These are phyloP conservation scores for Lasiodiplodia hormozganensis DNA, from an alignment of 2,329 filamentous ascomycete genomes.

Conservation along the genomic window DNA sequence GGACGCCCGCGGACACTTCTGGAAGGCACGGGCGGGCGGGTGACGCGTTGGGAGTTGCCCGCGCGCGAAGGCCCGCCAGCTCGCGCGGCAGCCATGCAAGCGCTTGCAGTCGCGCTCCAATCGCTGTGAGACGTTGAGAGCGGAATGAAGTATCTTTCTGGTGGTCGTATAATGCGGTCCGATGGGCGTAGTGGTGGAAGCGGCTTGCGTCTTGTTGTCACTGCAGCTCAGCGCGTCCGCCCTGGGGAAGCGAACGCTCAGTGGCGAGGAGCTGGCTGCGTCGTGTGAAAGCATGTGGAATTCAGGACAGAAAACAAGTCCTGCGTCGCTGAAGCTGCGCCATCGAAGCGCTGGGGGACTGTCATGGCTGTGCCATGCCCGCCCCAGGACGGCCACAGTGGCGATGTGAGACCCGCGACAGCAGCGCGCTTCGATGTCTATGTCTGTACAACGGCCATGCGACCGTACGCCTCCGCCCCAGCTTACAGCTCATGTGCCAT, in stretches of 20 bases:
- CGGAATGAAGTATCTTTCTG: background rate
- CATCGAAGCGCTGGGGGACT: too few relatives aligned
- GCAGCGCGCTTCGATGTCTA: too few relatives aligned
- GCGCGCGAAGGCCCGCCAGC: too few relatives aligned
- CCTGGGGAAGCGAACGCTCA: too few relatives aligned
- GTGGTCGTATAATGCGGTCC: background rate
- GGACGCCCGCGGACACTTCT: background rate
- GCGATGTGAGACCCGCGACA: too few relatives aligned
- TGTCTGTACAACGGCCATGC: too few relatives aligned
- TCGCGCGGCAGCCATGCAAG: too few relatives aligned
- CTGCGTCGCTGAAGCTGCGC: background rate
- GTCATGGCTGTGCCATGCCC: too few relatives aligned
- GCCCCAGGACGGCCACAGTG: too few relatives aligned
- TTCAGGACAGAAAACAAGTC: background rate
- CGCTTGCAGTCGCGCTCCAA: too few relatives aligned
- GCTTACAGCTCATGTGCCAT: too few relatives aligned
- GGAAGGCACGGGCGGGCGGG: background rate
- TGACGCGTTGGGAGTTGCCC: too few relatives aligned
- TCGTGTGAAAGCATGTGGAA: background rate
- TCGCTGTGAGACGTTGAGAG: background rate
- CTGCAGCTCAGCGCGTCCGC: background rate
- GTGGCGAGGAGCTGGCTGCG: background rate
- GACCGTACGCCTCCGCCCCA: rapidly evolving
- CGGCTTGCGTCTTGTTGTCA: background rate
- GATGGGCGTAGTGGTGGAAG: background rate